phyloP scores from a whole-genome alignment of 1,284 basidiomycete genomes.

The Puccinia brachypodii region DNA sequence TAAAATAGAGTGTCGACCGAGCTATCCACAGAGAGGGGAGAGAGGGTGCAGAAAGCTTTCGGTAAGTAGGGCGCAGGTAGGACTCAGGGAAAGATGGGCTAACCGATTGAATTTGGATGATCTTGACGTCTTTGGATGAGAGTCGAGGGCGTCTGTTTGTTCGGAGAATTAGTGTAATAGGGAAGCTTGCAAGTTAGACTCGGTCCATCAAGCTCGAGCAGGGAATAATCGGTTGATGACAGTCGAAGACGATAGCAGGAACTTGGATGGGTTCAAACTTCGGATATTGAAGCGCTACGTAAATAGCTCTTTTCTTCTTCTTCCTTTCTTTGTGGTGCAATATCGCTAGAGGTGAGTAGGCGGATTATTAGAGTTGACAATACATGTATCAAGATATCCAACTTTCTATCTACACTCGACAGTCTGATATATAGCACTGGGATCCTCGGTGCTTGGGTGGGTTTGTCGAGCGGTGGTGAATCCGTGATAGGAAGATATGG shows the following conservation, averaged over 20 bases:
- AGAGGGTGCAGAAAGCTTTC: background rate
- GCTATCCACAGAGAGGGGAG: background rate
- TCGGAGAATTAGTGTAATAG: background rate
- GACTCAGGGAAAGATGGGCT: background rate
- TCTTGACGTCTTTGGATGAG: background rate
- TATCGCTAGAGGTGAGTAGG: background rate
- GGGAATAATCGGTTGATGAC: background rate
- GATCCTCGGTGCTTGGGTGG: conserved; percentile 10
- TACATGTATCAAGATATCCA: background rate
- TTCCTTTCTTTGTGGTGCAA: background rate
- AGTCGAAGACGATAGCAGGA: background rate
- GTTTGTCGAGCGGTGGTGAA: background rate
- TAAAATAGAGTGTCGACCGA: background rate
- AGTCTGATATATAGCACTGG: background rate
- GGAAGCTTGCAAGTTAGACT: background rate
- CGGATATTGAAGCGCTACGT: background rate
- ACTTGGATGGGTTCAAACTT: background rate
- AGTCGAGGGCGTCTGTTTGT: background rate
- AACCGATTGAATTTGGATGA: background rate
- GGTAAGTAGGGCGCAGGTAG: background rate
- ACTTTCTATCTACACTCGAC: background rate
- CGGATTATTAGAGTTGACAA: background rate
- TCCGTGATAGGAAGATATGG: background rate
- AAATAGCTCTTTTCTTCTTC: background rate
- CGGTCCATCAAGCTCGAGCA: background rate